A percentile compares a stretch with the other conserved stretches of the same genome.
These are phyloP conservation scores for Aspergillus tamarii DNA, from an alignment of 2,329 filamentous ascomycete species.

Conservation along the genomic window DNA sequence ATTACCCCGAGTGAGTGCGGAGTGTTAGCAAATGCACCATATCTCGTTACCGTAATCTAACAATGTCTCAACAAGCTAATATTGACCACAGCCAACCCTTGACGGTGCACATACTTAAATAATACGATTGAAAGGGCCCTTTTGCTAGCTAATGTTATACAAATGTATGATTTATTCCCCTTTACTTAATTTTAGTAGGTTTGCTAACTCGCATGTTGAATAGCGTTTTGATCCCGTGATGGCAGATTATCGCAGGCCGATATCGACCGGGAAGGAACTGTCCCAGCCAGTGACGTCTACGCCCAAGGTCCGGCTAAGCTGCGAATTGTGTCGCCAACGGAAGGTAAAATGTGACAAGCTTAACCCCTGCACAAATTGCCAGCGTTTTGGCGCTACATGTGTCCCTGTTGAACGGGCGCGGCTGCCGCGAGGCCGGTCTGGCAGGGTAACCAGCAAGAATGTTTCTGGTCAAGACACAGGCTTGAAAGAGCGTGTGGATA, in stretches of 20 bases:
- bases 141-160: neutral
- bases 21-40: neutral
- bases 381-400: slow-evolving; percentile 27
- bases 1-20: neutral
- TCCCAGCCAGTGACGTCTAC: slow-evolving; percentile 2
- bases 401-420: slow-evolving; percentile 36
- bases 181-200: neutral
- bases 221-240: slow-evolving; percentile 1
- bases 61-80: neutral
- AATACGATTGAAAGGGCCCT: neutral
- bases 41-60: neutral
- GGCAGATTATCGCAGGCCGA: slow-evolving; percentile 9
- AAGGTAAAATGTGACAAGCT: slow-evolving; percentile 41
- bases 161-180: neutral
- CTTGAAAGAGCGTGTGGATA: slow-evolving; percentile 28
- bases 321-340: slow-evolving; percentile 35
- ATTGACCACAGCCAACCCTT: neutral
- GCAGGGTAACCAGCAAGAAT: slow-evolving; percentile 18
- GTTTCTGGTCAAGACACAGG: slow-evolving; percentile 19
- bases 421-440: slow-evolving; percentile 36
- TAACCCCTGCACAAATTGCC: slow-evolving; percentile 36
- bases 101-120: neutral
- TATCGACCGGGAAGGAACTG: neutral
- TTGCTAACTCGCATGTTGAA: neutral
- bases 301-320: slow-evolving; percentile 32